Base-by-base conservation (phyloP, 345 rosid genomes). In the Brassica juncea region DNA sequence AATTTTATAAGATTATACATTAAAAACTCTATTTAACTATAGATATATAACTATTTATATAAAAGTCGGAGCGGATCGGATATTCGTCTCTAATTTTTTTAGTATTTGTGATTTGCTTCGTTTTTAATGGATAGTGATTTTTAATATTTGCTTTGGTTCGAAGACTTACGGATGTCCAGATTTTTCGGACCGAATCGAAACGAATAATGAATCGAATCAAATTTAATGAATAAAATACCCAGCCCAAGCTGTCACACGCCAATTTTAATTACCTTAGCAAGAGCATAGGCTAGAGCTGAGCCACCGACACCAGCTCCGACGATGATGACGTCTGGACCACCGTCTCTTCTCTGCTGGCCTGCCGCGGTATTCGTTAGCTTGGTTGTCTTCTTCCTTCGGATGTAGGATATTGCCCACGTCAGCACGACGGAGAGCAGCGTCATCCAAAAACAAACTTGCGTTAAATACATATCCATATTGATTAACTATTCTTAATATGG, bases 231-330 rank as follows among this genome's bases (percentile, higher is more conserved):
- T 19, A 19, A 19, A 19, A 19, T 19, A 19, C 19, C 19, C 19
- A 19, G 19, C 19, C 19, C 19, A 19, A 19, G 19, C 19, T 19
- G 19, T 19, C 19, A 19, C 19, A 37, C 44, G 23, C 44, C 47
- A 65, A 60, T 34, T 8, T 65, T 8, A 65, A 30, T 7, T 47
- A 88, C 91, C 87, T 88, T 88, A 76, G 88, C 91, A 55, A 88
- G 88, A 39, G 86, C 80, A 68, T 86, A 83, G 44, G 91, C 89
- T 31, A 88, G 89, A 59, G 94, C 90, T 8, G 89, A 75, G 32
- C 93, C 93, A 28, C 91, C 93, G 7, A 89, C 93, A 12, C 91
- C 93, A 28, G 93, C 93, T 3, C 94, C 94, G 7, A 90, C 94
- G 37, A 90, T 83, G 84, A 90, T 79, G 80, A 90, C 82, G 8